Conservation (phyloP, 345 rosid genomes). For the Heritiera littoralis region DNA sequence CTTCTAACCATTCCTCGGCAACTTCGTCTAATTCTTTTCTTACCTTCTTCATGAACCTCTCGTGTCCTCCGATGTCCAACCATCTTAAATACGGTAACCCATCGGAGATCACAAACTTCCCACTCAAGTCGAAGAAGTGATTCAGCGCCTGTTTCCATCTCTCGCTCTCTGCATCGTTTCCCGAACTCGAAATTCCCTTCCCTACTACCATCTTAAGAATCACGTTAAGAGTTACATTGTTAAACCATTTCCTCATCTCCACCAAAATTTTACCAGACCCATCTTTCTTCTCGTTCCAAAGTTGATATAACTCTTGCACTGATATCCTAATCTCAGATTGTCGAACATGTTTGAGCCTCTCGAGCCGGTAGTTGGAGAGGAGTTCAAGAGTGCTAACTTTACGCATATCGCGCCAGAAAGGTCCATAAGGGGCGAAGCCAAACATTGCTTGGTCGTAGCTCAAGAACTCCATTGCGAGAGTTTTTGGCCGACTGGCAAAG, state of each 20-base stretch:
- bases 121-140: slow-evolving; percentile 45
- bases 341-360: slow-evolving; percentile 43
- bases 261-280: slow-evolving; percentile 26
- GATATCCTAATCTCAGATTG: not conserved
- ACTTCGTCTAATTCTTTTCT: slow-evolving; percentile 43
- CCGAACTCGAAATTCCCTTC: slow-evolving; percentile 17
- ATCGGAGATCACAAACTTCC: slow-evolving; percentile 46
- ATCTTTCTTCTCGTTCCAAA: slow-evolving; percentile 29
- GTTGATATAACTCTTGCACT: slow-evolving; percentile 33
- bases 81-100: slow-evolving; percentile 51
- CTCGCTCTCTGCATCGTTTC: not conserved
- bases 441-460: slow-evolving; percentile 32
- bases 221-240: slow-evolving; percentile 40
- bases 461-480: slow-evolving; percentile 20
- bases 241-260: slow-evolving; percentile 45
- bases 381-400: slow-evolving; percentile 29
- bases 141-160: slow-evolving; percentile 35
- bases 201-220: slow-evolving; percentile 51
- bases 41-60: slow-evolving; percentile 51
- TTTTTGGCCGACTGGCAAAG: slow-evolving; percentile 36
- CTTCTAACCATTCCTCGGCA: slow-evolving; percentile 35
- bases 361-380: slow-evolving; percentile 45
- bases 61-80: slow-evolving; percentile 54
- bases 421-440: slow-evolving; percentile 32
- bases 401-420: slow-evolving; percentile 38